These are phyloP conservation scores for Ophiostoma pallidulum DNA, from an alignment of 2,329 filamentous ascomycete species.

Conservation along the genomic window DNA sequence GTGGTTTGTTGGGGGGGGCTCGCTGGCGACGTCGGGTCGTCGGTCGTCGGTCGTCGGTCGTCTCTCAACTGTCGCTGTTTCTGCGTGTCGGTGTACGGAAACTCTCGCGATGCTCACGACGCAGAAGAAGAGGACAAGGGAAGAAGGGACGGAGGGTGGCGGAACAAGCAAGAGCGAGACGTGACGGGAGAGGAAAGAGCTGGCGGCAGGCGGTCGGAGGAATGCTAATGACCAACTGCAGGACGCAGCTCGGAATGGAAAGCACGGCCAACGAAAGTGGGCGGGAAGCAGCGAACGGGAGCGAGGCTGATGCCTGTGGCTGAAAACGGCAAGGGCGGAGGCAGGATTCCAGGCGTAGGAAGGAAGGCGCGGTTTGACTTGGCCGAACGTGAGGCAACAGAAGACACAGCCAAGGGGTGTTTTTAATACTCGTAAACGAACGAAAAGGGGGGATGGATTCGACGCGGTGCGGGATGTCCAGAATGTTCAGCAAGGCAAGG, in stretches of 20 bases:
- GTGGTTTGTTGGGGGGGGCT: too few relatives aligned
- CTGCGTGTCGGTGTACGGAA: too few relatives aligned
- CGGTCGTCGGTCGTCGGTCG: too few relatives aligned
- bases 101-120: too few relatives aligned
- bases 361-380: neutral
- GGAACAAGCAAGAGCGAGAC: neutral
- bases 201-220: neutral
- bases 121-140: neutral
- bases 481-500: too few relatives aligned
- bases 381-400: neutral
- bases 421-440: too few relatives aligned
- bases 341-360: neutral
- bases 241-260: conserved; percentile 9
- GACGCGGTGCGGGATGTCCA: too few relatives aligned
- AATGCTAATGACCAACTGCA: conserved; percentile 3
- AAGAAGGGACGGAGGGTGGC: neutral
- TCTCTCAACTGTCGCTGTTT: too few relatives aligned
- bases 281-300: conserved; percentile 2
- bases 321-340: conserved; percentile 4
- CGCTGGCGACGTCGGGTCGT: too few relatives aligned
- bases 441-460: too few relatives aligned
- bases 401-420: too few relatives aligned
- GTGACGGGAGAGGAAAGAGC: too few relatives aligned
- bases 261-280: conserved; percentile 1
- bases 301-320: conserved; percentile 1